A percentile compares a stretch with the other conserved stretches of the same genome.
Evolutionary conservation across 306 rosid species (phyloP).

Genomic region (Datisca glomerata): DNA sequence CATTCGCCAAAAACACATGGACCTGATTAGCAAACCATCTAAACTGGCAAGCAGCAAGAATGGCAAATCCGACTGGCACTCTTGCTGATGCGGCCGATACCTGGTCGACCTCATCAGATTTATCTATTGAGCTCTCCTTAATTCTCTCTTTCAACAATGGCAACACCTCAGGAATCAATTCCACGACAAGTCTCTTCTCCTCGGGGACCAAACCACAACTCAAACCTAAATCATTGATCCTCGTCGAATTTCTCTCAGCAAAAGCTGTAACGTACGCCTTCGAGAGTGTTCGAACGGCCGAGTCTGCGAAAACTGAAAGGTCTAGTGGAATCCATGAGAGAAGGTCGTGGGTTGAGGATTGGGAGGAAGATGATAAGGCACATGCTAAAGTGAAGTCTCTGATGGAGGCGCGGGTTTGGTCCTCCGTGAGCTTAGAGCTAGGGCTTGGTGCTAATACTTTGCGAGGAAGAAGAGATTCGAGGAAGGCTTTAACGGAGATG

Average conservation of each 20-base stretch:
- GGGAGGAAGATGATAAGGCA: slow-evolving; percentile 51
- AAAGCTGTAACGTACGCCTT: slow-evolving; percentile 20
- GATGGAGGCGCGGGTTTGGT: slow-evolving; percentile 23
- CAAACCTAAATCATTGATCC: slow-evolving; percentile 33
- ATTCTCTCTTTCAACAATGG: slow-evolving; percentile 52
- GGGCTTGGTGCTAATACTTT: slow-evolving; percentile 10
- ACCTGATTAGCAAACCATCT: slow-evolving; percentile 94
- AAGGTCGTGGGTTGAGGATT: slow-evolving; percentile 31
- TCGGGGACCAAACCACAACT: slow-evolving; percentile 20
- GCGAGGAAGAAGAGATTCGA: slow-evolving; percentile 46
- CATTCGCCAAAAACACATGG: not conserved
- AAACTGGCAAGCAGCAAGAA: slow-evolving; percentile 70
- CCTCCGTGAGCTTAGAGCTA: slow-evolving; percentile 6
- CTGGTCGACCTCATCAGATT: slow-evolving; percentile 44
- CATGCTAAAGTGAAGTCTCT: slow-evolving; percentile 58
- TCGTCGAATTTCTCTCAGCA: slow-evolving; percentile 16
- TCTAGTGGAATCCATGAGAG: slow-evolving; percentile 60
- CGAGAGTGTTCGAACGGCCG: slow-evolving; percentile 39
- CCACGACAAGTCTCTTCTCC: slow-evolving; percentile 48
- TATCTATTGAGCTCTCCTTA: slow-evolving; percentile 66
- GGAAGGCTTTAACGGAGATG: slow-evolving; percentile 44
- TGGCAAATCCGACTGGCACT: slow-evolving; percentile 56
- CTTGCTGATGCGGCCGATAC: slow-evolving; percentile 76
- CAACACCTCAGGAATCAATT: slow-evolving; percentile 50
- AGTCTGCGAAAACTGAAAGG: slow-evolving; percentile 33